phyloP scores from a whole-genome alignment of 2,329 filamentous ascomycete species.

The Bimuria novae-zelandiae region DNA sequence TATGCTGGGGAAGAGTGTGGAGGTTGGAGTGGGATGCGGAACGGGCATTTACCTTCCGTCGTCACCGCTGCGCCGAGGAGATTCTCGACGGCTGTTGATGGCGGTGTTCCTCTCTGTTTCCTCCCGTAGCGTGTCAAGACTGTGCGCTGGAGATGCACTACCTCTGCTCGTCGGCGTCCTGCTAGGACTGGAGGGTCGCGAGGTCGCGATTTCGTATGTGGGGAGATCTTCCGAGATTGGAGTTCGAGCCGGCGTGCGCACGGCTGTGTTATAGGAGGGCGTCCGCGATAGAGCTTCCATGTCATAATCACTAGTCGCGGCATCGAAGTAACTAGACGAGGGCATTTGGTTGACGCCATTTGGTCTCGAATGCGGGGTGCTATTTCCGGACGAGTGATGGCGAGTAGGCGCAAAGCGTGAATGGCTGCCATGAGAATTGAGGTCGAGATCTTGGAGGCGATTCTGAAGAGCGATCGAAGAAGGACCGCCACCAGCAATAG shows the following conservation, averaged over 20 bases:
- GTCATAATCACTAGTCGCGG: conserved; percentile 42
- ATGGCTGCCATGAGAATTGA: conserved; percentile 43
- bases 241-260: conserved; percentile 51
- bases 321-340: conserved; percentile 23
- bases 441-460: conserved; percentile 61
- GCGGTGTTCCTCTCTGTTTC: conserved; percentile 45
- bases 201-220: conserved; percentile 53
- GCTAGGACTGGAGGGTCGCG: conserved; percentile 48
- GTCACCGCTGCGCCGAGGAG: conserved; percentile 32
- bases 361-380: conserved; percentile 35
- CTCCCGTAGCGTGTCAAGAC: conserved; percentile 42
- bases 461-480: conserved; percentile 70
- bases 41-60: conserved; percentile 29
- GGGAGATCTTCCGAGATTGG: conserved; percentile 50
- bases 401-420: conserved; percentile 17
- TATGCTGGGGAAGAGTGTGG: not conserved
- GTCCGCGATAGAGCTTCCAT: conserved; percentile 54
- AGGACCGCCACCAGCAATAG: conserved; percentile 46
- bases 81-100: conserved; percentile 33
- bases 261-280: conserved; percentile 57
- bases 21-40: not conserved
- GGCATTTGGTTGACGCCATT: conserved; percentile 31
- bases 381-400: conserved; percentile 43
- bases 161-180: conserved; percentile 35
- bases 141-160: conserved; percentile 39